Conservation (phyloP, 1,284 basidiomycete genomes). For the Moniliella sp. region DNA sequence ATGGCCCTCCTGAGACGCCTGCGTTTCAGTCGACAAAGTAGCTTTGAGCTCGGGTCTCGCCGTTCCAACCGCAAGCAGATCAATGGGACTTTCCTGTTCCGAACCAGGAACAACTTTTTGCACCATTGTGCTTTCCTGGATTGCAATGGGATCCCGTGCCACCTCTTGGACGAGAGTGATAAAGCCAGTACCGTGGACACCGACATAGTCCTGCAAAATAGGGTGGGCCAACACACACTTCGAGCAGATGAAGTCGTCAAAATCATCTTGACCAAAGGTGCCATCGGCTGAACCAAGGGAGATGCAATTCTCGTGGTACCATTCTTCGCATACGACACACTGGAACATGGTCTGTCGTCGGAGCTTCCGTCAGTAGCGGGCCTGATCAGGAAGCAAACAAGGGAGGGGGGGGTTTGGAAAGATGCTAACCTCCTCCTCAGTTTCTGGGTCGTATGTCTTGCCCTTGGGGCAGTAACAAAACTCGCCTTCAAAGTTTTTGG, state of each 20-base stretch:
- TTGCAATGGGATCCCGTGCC: background rate
- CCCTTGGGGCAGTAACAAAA: conserved; percentile 35
- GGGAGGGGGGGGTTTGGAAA: no score
- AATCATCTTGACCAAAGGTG: background rate
- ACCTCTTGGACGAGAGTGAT: conserved; percentile 15
- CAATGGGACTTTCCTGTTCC: no score
- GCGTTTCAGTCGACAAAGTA: no score
- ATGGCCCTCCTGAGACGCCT: no score
- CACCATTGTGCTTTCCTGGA: background rate
- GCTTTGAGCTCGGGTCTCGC: no score
- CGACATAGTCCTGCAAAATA: conserved; percentile 26
- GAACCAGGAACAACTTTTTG: no score
- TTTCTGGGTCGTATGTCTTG: conserved; percentile 33
- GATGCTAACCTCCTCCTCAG: no score
- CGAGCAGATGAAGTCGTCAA: conserved; percentile 7
- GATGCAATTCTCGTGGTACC: conserved; percentile 34
- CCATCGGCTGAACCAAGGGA: conserved; percentile 4
- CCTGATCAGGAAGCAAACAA: no score
- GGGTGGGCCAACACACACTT: conserved; percentile 21
- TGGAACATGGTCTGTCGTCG: conserved; percentile 35
- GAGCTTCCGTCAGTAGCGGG: no score
- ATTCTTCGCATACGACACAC: conserved; percentile 35
- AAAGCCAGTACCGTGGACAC: conserved; percentile 9
- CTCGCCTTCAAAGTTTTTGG: conserved; percentile 31
- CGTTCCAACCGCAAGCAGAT: no score